Conservation (phyloP, 2,329 filamentous ascomycete genomes). For the Thielaviopsis ethacetica region DNA sequence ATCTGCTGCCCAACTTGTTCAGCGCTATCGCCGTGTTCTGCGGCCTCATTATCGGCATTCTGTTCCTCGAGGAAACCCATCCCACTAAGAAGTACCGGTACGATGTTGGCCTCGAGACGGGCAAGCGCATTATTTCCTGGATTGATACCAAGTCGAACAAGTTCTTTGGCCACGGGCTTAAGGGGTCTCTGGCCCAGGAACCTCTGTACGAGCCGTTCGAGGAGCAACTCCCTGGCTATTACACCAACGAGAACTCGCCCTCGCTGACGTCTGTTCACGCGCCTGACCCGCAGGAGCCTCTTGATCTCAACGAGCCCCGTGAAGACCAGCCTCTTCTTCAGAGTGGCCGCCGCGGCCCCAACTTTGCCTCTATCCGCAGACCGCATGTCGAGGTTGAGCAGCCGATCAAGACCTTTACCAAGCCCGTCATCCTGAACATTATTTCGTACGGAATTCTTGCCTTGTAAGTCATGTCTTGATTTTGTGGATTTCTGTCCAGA, state of each 20-base stretch:
- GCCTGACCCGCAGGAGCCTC: slow-evolving; percentile 20
- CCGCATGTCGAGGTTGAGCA: slow-evolving; percentile 17
- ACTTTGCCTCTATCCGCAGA: background rate
- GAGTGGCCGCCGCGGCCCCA: background rate
- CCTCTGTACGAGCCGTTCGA: slow-evolving; percentile 23
- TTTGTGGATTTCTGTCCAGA: background rate
- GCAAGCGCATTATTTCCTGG: slow-evolving; percentile 47
- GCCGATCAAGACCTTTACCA: slow-evolving; percentile 52
- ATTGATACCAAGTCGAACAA: slow-evolving; percentile 16
- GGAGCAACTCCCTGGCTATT: slow-evolving; percentile 54
- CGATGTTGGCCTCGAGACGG: slow-evolving; percentile 62
- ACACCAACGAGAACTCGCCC: slow-evolving; percentile 40
- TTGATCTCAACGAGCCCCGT: slow-evolving; percentile 19
- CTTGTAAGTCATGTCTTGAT: slow-evolving; percentile 52
- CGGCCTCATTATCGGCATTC: slow-evolving; percentile 60
- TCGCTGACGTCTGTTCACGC: slow-evolving; percentile 22
- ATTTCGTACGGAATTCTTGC: slow-evolving; percentile 82
- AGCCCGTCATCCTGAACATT: slow-evolving; percentile 73
- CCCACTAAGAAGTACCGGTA: slow-evolving; percentile 58
- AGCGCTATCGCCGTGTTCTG: slow-evolving; percentile 63
- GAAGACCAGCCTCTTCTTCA: slow-evolving; percentile 7
- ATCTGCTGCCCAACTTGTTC: slow-evolving; percentile 82
- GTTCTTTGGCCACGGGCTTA: background rate
- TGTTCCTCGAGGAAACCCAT: slow-evolving; percentile 93
- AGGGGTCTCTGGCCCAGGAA: background rate